phyloP scores from a whole-genome alignment of 768 basidiomycete genomes.

The Fomitopsis serialis region DNA sequence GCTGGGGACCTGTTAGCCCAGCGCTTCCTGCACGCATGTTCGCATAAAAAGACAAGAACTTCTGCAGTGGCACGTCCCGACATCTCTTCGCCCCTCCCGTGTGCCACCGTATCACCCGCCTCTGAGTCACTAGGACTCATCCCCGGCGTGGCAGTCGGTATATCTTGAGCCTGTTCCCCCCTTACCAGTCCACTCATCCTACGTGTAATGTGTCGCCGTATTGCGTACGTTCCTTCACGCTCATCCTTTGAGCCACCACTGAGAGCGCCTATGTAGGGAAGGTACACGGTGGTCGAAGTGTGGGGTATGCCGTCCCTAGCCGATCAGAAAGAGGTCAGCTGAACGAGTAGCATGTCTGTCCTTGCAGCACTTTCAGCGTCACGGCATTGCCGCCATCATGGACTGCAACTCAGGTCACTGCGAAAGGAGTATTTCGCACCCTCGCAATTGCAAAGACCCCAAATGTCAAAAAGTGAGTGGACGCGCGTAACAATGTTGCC shows the following conservation, averaged over 20 bases:
- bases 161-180: neutral
- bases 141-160: neutral
- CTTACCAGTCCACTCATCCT: neutral
- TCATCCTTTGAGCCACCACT: neutral
- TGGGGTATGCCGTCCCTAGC: constrained; percentile 39
- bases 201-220: constrained; percentile 59
- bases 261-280: constrained; percentile 40
- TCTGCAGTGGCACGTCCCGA: constrained; percentile 5
- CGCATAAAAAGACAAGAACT: constrained; percentile 16
- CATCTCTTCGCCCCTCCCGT: constrained; percentile 2
- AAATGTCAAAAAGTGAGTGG: constrained; percentile 52
- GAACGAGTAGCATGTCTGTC: neutral
- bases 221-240: constrained; percentile 52
- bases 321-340: constrained; percentile 9
- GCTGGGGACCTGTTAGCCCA: constrained; percentile 6
- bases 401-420: constrained; percentile 66
- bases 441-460: constrained; percentile 46
- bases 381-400: constrained; percentile 65
- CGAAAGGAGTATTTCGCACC: constrained; percentile 59
- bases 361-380: constrained; percentile 72
- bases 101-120: neutral
- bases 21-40: constrained; percentile 8
- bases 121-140: neutral
- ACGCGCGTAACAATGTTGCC: neutral
- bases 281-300: constrained; percentile 73